These are phyloP conservation scores for Endotrypanum monterogeii DNA, from an alignment of 208 protist genomes.

Conservation along the genomic window DNA sequence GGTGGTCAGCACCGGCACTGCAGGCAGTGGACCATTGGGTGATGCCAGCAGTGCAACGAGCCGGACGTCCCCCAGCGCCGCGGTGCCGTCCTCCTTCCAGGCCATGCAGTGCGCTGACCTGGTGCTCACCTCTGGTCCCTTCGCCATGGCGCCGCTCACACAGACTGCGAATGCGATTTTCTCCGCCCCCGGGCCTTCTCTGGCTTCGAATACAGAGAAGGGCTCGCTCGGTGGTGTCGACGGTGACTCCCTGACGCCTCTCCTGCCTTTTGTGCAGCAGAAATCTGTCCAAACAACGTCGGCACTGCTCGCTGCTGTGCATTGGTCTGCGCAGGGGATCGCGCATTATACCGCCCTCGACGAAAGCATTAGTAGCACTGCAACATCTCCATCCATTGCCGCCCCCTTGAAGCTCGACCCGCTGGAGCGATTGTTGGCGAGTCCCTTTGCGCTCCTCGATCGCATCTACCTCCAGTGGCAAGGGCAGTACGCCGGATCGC, in stretches of 20 bases:
- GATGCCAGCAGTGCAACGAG: not conserved
- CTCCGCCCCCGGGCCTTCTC: not conserved
- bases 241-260: not conserved
- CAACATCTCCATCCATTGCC: not conserved
- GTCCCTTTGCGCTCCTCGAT: conserved; percentile 37
- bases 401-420: conserved; percentile 5
- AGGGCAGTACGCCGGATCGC: not conserved
- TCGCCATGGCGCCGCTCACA: conserved; percentile 29
- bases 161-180: conserved; percentile 21
- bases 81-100: conserved; percentile 16
- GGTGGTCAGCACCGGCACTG: not conserved
- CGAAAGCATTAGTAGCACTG: not conserved
- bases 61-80: not conserved
- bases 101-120: conserved; percentile 24
- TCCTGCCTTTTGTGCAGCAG: conserved; percentile 27
- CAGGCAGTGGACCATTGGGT: not conserved
- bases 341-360: conserved; percentile 1
- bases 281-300: conserved; percentile 22
- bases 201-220: not conserved
- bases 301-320: conserved; percentile 14
- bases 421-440: conserved; percentile 26
- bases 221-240: not conserved
- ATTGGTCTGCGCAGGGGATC: conserved; percentile 16
- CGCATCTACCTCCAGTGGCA: conserved; percentile 29
- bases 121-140: conserved; percentile 25